Conservation (phyloP, 2,329 filamentous ascomycete genomes). For the Lithohypha guttulata region DNA sequence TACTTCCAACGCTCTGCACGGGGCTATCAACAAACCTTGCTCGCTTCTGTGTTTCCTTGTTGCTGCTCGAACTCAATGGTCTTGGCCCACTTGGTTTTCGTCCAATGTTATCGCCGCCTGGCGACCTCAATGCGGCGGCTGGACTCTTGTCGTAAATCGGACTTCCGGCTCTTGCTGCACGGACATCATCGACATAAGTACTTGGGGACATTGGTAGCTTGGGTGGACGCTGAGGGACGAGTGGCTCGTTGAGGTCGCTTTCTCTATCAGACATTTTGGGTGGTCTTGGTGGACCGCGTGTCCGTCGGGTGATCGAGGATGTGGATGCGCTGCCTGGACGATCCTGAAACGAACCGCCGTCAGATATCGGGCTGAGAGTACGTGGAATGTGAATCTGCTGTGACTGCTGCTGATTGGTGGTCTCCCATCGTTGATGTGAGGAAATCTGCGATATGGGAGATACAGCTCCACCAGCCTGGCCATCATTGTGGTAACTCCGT, state of each 20-base stretch:
- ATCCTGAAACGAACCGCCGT: slow-evolving; percentile 33
- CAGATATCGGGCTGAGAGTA: slow-evolving; percentile 37
- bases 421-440: slow-evolving; percentile 34
- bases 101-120: slow-evolving; percentile 21
- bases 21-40: slow-evolving; percentile 32
- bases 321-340: slow-evolving; percentile 21
- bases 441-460: slow-evolving; percentile 32
- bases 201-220: slow-evolving; percentile 26
- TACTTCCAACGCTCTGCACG: slow-evolving; percentile 2
- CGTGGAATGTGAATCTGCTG: slow-evolving; percentile 12
- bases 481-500: slow-evolving; percentile 36
- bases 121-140: slow-evolving; percentile 23
- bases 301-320: slow-evolving; percentile 12
- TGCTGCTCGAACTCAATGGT: slow-evolving; percentile 30
- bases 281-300: slow-evolving; percentile 38
- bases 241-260: slow-evolving; percentile 35
- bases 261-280: slow-evolving; percentile 42
- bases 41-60: slow-evolving; percentile 24
- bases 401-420: slow-evolving; percentile 23
- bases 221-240: slow-evolving; percentile 43
- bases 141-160: slow-evolving; percentile 23
- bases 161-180: slow-evolving; percentile 26
- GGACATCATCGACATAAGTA: slow-evolving; percentile 32
- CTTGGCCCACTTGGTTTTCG: slow-evolving; percentile 40
- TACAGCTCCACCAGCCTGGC: no score